Evolutionary conservation across 805 yeast genomes (phyloP), one percentile per base, ranked within the genome.

Genomic region (Candida maesae): DNA sequence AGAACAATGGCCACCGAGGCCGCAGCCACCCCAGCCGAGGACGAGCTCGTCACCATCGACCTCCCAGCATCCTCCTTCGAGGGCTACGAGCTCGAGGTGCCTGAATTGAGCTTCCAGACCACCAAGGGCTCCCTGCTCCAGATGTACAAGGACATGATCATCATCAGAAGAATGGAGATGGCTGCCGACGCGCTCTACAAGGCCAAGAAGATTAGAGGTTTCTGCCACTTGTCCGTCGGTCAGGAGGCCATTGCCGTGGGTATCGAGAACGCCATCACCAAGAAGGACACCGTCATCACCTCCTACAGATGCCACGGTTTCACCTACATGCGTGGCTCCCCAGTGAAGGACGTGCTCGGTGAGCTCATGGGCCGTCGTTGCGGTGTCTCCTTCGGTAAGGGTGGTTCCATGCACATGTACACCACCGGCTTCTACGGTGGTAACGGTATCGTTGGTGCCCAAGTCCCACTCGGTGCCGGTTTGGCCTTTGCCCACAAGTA

Each of bases 241-340:
- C 99, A 93, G 73, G 99, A 93, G 73, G 99, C 99, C 50, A 79
- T 93, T 68, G 96, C 99, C 49, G 97, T 91, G 49, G 99, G 99
- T 66, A 89, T 93, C 55, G 99, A 93, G 74, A 79, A 84, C 60
- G 98, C 99, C 56, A 84, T 89, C 63, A 81, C 84, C 55, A 74
- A 74, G 51, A 68, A 82, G 54, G 99, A 93, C 68, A 77, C 95
- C 50, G 79, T 93, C 52, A 93, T 93, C 67, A 93, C 99, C 42
- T 87, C 98, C 26, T 93, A 93, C 76, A 82, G 99, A 77, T 93
- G 99, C 74, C 99, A 93, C 79, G 97, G 98, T 56, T 90, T 93
- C 72, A 90, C 97, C 33, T 87, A 79, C 76, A 82, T 87, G 85
- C 81, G 99, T 68, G 99, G 99, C 52, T 86, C 95, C 17, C 72